Conservation (phyloP, 139 green algal species). For the Chlamydomonas sp. region DNA sequence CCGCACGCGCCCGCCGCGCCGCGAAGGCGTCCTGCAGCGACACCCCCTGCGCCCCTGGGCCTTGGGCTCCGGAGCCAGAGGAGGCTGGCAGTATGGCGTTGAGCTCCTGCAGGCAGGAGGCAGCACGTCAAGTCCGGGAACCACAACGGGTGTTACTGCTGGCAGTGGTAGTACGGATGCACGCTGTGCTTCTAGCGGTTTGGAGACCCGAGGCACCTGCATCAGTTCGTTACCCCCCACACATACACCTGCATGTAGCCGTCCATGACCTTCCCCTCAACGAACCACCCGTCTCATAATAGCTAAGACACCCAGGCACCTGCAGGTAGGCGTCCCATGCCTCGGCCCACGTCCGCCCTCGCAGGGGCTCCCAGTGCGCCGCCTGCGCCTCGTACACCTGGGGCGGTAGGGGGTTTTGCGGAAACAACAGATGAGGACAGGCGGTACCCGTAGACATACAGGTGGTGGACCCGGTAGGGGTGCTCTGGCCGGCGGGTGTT, state of each 20-base stretch:
- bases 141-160: too few species aligned
- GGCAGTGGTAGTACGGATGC: too few species aligned
- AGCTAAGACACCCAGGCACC: not conserved
- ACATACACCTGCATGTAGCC: too few species aligned
- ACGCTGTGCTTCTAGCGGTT: too few species aligned
- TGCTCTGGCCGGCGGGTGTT: not conserved
- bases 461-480: not conserved
- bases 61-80: too few species aligned
- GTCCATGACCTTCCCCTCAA: too few species aligned
- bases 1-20: too few species aligned
- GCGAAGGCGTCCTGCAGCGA: not conserved
- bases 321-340: slow-evolving; percentile 18
- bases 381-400: slow-evolving; percentile 35
- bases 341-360: not conserved
- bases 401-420: not conserved
- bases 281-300: too few species aligned
- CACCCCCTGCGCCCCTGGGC: too few species aligned
- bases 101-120: not conserved
- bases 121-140: not conserved
- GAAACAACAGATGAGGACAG: not conserved
- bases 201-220: too few species aligned
- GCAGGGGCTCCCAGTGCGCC: slow-evolving; percentile 22
- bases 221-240: too few species aligned
- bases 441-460: not conserved
- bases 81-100: not conserved